A percentile compares a stretch with the other conserved stretches of the same genome.
Conservation (phyloP, 2,329 filamentous ascomycete species). For the Curvularia verruculosa region DNA sequence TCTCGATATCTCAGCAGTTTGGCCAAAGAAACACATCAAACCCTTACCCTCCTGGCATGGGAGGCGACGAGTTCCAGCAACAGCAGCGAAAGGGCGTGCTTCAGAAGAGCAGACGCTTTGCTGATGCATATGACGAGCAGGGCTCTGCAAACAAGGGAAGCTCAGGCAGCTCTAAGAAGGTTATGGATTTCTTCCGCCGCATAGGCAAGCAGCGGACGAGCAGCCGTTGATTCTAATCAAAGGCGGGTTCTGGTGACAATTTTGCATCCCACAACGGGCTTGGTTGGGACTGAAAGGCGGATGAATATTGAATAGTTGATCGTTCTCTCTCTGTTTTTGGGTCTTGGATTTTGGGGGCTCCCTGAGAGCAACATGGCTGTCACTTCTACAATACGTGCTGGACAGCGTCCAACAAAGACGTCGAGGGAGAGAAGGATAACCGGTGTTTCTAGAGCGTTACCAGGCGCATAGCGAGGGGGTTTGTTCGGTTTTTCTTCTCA, state of each 20-base stretch:
- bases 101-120: conserved; percentile 86
- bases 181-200: conserved; percentile 98
- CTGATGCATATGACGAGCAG: conserved; percentile 79
- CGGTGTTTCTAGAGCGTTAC: conserved; percentile 5
- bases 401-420: not conserved
- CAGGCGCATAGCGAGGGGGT: conserved; percentile 5
- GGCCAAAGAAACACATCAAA: conserved; percentile 18
- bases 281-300: not conserved
- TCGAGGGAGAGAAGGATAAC: not conserved
- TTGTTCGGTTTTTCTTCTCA: conserved; percentile 2
- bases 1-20: conserved; percentile 31
- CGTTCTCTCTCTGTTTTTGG: not conserved
- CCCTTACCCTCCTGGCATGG: conserved; percentile 51
- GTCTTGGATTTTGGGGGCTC: not conserved
- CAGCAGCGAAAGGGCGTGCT: conserved; percentile 60
- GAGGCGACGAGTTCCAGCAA: conserved; percentile 32
- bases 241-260: not conserved
- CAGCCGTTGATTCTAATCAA: conserved; percentile 9
- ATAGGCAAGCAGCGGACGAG: conserved; percentile 71
- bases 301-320: not conserved
- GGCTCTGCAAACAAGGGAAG: conserved; percentile 38
- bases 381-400: not conserved
- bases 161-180: conserved; percentile 79
- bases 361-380: not conserved
- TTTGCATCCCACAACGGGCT: not conserved